Evolutionary conservation across 352 stramenopile genomes (phyloP).

Genomic region (Achlya hypogyna): DNA sequence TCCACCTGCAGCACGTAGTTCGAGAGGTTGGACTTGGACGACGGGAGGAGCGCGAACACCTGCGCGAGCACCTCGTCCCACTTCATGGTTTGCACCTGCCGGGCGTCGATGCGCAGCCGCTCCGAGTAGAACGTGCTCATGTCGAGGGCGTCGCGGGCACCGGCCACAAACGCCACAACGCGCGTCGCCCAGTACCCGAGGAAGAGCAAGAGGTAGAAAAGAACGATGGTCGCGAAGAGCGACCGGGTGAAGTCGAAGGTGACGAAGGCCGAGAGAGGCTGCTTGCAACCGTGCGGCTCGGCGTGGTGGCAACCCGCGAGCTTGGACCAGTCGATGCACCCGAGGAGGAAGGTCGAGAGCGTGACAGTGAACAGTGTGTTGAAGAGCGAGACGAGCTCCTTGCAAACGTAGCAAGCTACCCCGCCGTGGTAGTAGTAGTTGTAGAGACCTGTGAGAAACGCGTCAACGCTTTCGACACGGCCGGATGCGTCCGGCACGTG

Average conservation of each 20-base stretch:
- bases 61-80: constrained; percentile 88
- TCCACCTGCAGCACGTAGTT: constrained; percentile 79
- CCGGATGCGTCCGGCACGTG: constrained; percentile 54
- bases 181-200: constrained; percentile 87
- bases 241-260: constrained; percentile 42
- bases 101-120: constrained; percentile 81
- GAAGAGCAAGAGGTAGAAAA: constrained; percentile 93
- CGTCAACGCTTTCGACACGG: constrained; percentile 79
- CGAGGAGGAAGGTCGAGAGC: constrained; percentile 91
- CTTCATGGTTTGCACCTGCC: constrained; percentile 72
- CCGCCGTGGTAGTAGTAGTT: constrained; percentile 92
- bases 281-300: constrained; percentile 61
- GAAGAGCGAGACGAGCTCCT: constrained; percentile 86
- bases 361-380: constrained; percentile 95
- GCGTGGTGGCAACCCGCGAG: constrained; percentile 78
- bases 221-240: constrained; percentile 40
- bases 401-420: constrained; percentile 81
- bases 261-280: constrained; percentile 60
- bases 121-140: constrained; percentile 91
- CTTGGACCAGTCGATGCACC: constrained; percentile 91
- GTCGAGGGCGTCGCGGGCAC: constrained; percentile 77
- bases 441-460: constrained; percentile 90
- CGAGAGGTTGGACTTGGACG: constrained; percentile 41
- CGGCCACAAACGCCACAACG: constrained; percentile 71
- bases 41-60: constrained; percentile 62